Evolutionary conservation across 129 eudicot genomes (phyloP).

Genomic region (Pseudognaphalium luteoalbum): DNA sequence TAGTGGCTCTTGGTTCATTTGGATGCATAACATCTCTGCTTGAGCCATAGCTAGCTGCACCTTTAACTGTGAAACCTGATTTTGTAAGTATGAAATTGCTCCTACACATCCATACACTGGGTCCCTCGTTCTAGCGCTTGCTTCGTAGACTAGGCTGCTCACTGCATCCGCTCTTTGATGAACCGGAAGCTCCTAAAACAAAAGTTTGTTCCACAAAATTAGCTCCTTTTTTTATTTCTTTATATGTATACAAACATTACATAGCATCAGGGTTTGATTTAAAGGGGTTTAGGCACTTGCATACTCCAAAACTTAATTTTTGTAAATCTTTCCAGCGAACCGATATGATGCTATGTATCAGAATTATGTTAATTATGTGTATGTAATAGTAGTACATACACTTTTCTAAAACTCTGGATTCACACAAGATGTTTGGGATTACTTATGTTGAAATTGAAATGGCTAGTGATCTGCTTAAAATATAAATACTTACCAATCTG

Average conservation of each 20-base stretch:
- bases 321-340: no score
- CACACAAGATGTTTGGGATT: no score
- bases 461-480: no score
- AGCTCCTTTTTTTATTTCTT: neutral
- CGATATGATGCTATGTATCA: no score
- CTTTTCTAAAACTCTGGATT: no score
- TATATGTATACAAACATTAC: no score
- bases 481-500: no score
- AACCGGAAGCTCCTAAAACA: slow-evolving; percentile 62
- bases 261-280: no score
- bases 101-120: slow-evolving; percentile 94
- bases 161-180: slow-evolving; percentile 84
- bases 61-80: slow-evolving; percentile 76
- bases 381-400: no score
- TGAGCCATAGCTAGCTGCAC: slow-evolving; percentile 92
- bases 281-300: neutral
- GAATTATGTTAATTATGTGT: no score
- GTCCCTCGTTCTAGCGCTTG: slow-evolving; percentile 71
- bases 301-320: no score
- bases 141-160: slow-evolving; percentile 85
- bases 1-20: slow-evolving; percentile 59
- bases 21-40: slow-evolving; percentile 79
- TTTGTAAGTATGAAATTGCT: slow-evolving; percentile 66
- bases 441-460: no score
- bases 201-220: neutral